Base-by-base conservation (phyloP, 2,329 filamentous ascomycete species). In the Phialocephala subalpina region DNA sequence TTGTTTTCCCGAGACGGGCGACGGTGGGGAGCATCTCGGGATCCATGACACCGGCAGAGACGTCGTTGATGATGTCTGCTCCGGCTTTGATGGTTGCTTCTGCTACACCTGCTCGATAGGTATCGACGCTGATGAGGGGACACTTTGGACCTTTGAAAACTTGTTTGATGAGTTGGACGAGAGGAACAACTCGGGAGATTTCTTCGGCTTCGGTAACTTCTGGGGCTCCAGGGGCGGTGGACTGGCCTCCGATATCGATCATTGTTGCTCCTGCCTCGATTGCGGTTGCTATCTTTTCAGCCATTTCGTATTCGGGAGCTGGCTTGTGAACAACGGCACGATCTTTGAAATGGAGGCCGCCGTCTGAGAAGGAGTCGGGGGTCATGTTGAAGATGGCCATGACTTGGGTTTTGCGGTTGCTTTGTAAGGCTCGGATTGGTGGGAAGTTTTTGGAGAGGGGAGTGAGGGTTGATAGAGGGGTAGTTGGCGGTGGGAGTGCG, bases 361-460 rank as follows among this genome's bases (percentile, higher is more conserved):
- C 95, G 76, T 98, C 94, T 0, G 95, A 98, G 82, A 99, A 99
- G 11, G 95, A 98, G 80, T 99, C 95, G 0, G 95, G 95, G 0
- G 96, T 98, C 60, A 97, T 82, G 79, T 99, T 99, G 55, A 98
- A 83, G 69, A 99, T 97, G 62, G 92, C 92, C 96, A 99, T 99
- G 71, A 97, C 80, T 55, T 88, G 87, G 0, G 95, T 97, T 61
- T 81, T 83, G 57, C 76, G 73, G 14, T 84, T 82, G 7, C 84
- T 80, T 36, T 82, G 80, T 35, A 88, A 80, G 20, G 92, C 84
- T 59, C 87, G 86, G 45, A 96, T 79, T 0, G 87, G 82, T 12
- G 83, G 78, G 42, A 85, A 76, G 6, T 77, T 77, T 6, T 78
- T 55, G 1, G 82, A 83, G 40, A 90, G 77, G 1, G 87, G 87